These are phyloP conservation scores for Colletotrichum musae DNA, from an alignment of 2,329 filamentous ascomycete species.

Conservation along the genomic window DNA sequence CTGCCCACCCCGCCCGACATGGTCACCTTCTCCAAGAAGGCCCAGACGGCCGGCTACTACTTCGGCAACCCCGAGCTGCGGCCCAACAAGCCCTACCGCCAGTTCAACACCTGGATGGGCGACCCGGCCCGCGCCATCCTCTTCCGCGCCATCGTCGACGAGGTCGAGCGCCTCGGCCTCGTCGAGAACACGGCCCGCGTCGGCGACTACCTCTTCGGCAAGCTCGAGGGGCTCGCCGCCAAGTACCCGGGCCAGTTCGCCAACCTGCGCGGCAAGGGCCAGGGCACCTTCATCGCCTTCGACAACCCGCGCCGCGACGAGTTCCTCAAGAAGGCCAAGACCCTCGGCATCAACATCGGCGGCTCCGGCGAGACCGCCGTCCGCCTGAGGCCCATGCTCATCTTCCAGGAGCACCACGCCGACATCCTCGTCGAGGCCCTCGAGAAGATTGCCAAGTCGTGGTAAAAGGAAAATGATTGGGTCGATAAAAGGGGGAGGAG, in stretches of 20 bases:
- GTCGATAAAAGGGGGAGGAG: not conserved
- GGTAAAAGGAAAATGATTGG: conserved; percentile 18
- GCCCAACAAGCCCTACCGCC: conserved; percentile 93
- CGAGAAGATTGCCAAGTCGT: conserved; percentile 78
- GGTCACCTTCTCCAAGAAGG: conserved; percentile 96
- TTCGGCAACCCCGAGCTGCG: conserved; percentile 84
- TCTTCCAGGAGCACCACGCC: conserved; percentile 92
- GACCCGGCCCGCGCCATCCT: conserved; percentile 88
- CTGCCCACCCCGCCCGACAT: conserved; percentile 86
- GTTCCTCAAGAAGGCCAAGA: conserved; percentile 85
- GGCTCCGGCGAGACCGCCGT: conserved; percentile 84
- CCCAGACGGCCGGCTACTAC: conserved; percentile 94
- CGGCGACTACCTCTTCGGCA: conserved; percentile 82
- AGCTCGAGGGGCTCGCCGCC: conserved; percentile 76
- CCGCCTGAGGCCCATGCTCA: conserved; percentile 88
- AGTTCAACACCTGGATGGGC: conserved; percentile 99
- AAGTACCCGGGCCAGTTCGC: conserved; percentile 83
- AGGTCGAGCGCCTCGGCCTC: conserved; percentile 83
- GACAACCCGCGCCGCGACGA: conserved; percentile 86
- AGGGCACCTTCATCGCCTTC: conserved; percentile 94
- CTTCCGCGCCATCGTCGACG: conserved; percentile 87
- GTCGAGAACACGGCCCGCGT: conserved; percentile 83
- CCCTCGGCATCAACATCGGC: conserved; percentile 87
- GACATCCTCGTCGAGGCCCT: conserved; percentile 85
- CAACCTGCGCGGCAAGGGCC: conserved; percentile 88